These are phyloP conservation scores for Martensiomyces pterosporus DNA, from an alignment of 192 early-diverging fungal species.

Conservation along the genomic window DNA sequence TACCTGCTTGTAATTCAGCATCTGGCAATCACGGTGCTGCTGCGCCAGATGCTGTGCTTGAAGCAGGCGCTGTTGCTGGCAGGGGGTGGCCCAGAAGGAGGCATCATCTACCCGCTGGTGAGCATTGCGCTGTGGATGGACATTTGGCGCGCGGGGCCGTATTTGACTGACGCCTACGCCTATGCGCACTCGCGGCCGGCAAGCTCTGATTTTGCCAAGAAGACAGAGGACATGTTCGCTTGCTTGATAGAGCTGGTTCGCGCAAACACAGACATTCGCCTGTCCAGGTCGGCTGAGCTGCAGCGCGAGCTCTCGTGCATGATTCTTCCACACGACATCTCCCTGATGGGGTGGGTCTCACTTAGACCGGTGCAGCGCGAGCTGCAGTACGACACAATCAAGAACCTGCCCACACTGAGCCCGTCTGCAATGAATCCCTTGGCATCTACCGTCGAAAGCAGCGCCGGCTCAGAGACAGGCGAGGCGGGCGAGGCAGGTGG, in stretches of 20 bases:
- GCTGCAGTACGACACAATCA: conserved; percentile 15
- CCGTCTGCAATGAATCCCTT: neutral
- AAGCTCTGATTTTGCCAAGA: neutral
- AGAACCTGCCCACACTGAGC: neutral
- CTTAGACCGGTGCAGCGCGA: conserved; percentile 16
- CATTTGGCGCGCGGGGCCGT: conserved; percentile 27
- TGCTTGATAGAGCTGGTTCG: conserved; percentile 8
- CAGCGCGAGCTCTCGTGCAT: conserved; percentile 1
- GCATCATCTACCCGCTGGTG: conserved; percentile 17
- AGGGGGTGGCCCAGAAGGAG: neutral
- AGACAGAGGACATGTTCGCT: conserved; percentile 2
- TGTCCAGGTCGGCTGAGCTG: neutral
- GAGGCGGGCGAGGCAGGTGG: neutral
- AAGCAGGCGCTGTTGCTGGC: conserved; percentile 13
- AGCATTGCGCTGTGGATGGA: conserved; percentile 39
- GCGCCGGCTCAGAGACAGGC: neutral
- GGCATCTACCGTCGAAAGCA: neutral
- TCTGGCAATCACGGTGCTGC: conserved; percentile 23
- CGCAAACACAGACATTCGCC: conserved; percentile 1
- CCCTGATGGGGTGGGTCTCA: conserved; percentile 37
- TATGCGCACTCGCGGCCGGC: neutral
- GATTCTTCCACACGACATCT: conserved; percentile 34
- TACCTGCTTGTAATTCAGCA: conserved; percentile 14
- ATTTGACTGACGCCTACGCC: conserved; percentile 1
- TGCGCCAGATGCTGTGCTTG: conserved; percentile 20